phyloP scores from a whole-genome alignment of 1,284 basidiomycete genomes.

The Singerocomus inundabilis region DNA sequence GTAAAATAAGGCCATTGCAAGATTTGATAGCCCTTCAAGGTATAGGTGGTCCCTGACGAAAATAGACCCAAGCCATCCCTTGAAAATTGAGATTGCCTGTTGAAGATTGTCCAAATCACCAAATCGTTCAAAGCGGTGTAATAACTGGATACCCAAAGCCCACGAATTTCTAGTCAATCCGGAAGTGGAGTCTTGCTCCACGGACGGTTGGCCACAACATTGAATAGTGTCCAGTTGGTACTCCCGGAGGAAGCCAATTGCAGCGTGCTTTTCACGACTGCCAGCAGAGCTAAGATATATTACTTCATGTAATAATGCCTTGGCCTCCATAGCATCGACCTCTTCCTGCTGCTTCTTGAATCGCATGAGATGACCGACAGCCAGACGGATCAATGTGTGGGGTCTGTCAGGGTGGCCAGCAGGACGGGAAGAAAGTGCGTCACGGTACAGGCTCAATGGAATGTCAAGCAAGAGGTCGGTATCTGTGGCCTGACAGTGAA shows the following conservation, averaged over 20 bases:
- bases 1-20: too few species aligned
- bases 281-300: not conserved
- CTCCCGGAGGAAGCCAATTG: not conserved
- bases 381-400: constrained; percentile 3
- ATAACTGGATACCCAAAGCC: too few species aligned
- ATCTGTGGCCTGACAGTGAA: too few species aligned
- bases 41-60: too few species aligned
- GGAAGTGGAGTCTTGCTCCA: too few species aligned
- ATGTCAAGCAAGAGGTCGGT: not conserved
- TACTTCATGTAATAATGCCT: not conserved
- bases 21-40: too few species aligned
- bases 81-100: too few species aligned
- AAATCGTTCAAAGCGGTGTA: too few species aligned
- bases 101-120: too few species aligned
- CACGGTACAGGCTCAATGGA: constrained; percentile 1
- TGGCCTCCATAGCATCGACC: not conserved
- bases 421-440: constrained; percentile 3
- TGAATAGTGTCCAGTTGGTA: too few species aligned
- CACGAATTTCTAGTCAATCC: too few species aligned
- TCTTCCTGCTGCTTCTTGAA: not conserved
- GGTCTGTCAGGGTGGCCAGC: constrained; percentile 5
- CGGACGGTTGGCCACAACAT: not conserved
- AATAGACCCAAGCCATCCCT: too few species aligned
- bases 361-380: not conserved
- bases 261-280: not conserved